Base-by-base conservation (phyloP, 805 yeast species). In the Blastobotrys americana region DNA sequence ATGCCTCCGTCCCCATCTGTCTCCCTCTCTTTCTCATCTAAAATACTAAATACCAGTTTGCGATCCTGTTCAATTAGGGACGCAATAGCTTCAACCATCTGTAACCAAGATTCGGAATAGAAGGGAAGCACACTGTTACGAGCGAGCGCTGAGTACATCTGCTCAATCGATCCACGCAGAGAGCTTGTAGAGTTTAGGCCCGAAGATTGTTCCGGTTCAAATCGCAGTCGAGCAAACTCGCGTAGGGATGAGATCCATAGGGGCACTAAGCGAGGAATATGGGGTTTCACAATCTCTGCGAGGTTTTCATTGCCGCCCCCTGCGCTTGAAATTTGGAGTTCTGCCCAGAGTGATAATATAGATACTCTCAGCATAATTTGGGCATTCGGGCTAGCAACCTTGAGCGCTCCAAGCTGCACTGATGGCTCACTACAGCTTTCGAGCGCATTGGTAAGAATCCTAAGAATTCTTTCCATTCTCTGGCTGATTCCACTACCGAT, bases 191-290 rank as follows among this genome's bases (percentile, higher is more conserved):
- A 10, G 22, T 45, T 16, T 22, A 51, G 37, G 3, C 52, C 52
- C 3, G 55, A 42, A 2, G 59, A 49, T 9, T 55, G 56, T 15
- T 62, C 73, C 3, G 71, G 70, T 41, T 68, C 72, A 55, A 82
- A 83, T 54, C 77, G 80, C 27, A 79, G 58, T 54, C 78, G 71
- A 0, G 95, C 82, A 56, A 72, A 84, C 46, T 89, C 96, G 42
- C 84, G 73, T 46, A 93, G 61, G 0, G 83, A 71, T 3, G 81
- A 66, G 3, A 85, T 72, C 97, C 97, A 93, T 42, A 87, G 64
- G 0, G 95, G 84, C 0, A 78, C 73, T 45, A 93, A 70, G 16
- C 75, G 61, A 3, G 69, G 71, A 42, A 78, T 70, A 56, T 85
- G 81, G 25, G 78, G 77, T 15, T 67, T 45, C 3, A 66, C 57